Base-by-base conservation (phyloP, 345 rosid species). In the Triadica sebifera region DNA sequence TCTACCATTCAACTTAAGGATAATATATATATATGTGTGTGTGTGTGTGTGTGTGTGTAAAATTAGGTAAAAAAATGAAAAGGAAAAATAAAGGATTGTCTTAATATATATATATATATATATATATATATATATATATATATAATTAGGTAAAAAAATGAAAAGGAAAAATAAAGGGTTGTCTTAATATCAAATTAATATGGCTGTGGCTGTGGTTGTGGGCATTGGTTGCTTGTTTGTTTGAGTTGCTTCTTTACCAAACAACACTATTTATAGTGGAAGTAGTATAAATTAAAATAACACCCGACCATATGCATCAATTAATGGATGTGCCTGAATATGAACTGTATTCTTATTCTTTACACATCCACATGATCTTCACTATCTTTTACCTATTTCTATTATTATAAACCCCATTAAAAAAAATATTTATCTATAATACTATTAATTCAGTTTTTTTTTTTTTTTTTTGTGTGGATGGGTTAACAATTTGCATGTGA, bases 301-400 rank as follows among this genome's bases (percentile, higher is more conserved):
- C 22, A 45, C 29, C 74, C 22, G 16, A 46, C 56, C 74, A 59
- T 37, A 46, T 46, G 67, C 24, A 13, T 65, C 56, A 16, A 41
- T 46, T 4, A 43, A 57, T 57, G 25, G 22, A 57, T 24, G 37
- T 47, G 47, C 47, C 12, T 34, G 59, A 61, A 62, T 19, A 60
- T 63, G 75, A 62, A 62, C 67, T 72, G 58, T 59, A 61, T 62
- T 72, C 68, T 72, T 37, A 49, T 38, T 34, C 68, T 50, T 61
- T 43, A 62, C 69, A 61, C 75, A 43, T 73, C 76, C 12, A 20
- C 68, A 29, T 29, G 2, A 55, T 17, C n/a, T 57, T 0, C 61
- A 3, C 10, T 24, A 3, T 19, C 17, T 4, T 16, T 7, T 16
- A 55, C 61, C 34, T 57, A 52, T n/a, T 3, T 52, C 20, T 52